These are phyloP conservation scores for Pestalotiopsis sp. DNA, from an alignment of 2,329 filamentous ascomycete species.

Conservation along the genomic window DNA sequence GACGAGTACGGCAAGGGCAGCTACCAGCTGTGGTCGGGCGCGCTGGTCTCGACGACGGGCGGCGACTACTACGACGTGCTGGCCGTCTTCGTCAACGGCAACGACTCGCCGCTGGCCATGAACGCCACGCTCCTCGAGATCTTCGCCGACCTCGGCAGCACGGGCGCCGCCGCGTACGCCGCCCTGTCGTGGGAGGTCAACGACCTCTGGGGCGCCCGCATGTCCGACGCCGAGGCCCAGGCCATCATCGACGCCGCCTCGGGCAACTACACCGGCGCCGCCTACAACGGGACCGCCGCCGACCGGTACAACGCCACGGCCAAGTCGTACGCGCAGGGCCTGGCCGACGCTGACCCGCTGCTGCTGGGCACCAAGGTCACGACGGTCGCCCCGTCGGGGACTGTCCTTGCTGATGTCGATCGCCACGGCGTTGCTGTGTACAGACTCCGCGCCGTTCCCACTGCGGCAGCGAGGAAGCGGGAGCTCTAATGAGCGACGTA, in stretches of 20 bases:
- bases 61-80: slow-evolving; percentile 46
- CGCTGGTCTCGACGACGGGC: slow-evolving; percentile 39
- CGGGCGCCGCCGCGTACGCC: slow-evolving; percentile 42
- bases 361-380: slow-evolving; percentile 49
- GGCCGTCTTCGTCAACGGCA: slow-evolving; percentile 52
- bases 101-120: slow-evolving; percentile 43
- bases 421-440: slow-evolving; percentile 54
- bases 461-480: slow-evolving; percentile 34
- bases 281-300: slow-evolving; percentile 7
- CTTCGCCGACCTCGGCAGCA: slow-evolving; percentile 49
- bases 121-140: slow-evolving; percentile 54
- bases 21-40: slow-evolving; percentile 52
- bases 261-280: slow-evolving; percentile 26
- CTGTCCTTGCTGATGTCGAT: slow-evolving; percentile 43
- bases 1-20: slow-evolving; percentile 46
- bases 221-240: slow-evolving; percentile 46
- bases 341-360: slow-evolving; percentile 41
- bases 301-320: slow-evolving; percentile 50
- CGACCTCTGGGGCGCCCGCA: slow-evolving; percentile 59
- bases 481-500: slow-evolving; percentile 7
- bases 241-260: slow-evolving; percentile 44
- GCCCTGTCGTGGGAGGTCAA: slow-evolving; percentile 52
- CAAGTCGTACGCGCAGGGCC: slow-evolving; percentile 48
- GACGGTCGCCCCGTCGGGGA: slow-evolving; percentile 43
- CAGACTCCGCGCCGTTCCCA: slow-evolving; percentile 41